These are phyloP conservation scores for Huiozyma sinensis DNA, from an alignment of 805 yeast species.

Conservation along the genomic window DNA sequence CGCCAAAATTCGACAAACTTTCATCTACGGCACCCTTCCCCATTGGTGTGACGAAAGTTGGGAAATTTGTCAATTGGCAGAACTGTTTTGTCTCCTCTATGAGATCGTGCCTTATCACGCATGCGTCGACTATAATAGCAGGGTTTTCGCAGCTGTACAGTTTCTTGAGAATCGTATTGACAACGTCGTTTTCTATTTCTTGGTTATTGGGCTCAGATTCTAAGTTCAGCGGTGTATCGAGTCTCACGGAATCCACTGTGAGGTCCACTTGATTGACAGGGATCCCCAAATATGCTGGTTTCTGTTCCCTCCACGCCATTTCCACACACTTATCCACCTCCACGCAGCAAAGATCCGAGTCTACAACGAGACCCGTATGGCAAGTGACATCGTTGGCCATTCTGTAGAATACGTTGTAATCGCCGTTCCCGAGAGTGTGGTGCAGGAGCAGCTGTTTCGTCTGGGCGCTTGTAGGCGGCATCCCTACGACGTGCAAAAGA, in stretches of 20 bases:
- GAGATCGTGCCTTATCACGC: constrained; percentile 62
- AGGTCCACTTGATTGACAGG: constrained; percentile 67
- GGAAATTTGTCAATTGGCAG: constrained; percentile 54
- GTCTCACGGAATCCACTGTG: constrained; percentile 37
- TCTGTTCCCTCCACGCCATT: constrained; percentile 53
- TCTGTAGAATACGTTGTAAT: constrained; percentile 55
- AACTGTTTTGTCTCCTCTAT: constrained; percentile 43
- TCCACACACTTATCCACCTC: constrained; percentile 59
- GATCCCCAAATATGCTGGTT: constrained; percentile 68
- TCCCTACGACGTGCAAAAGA: constrained; percentile 76
- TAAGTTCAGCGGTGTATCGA: constrained; percentile 50
- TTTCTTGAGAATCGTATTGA: constrained; percentile 37
- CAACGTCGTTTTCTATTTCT: constrained; percentile 46
- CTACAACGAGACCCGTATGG: constrained; percentile 47
- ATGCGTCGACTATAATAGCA: constrained; percentile 65
- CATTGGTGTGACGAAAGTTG: constrained; percentile 75
- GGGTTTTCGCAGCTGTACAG: constrained; percentile 49
- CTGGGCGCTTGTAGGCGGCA: constrained; percentile 38
- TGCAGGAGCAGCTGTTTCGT: constrained; percentile 47
- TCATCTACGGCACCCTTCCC: constrained; percentile 71
- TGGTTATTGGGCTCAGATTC: constrained; percentile 38
- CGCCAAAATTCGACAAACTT: constrained; percentile 53
- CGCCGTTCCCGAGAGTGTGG: constrained; percentile 71
- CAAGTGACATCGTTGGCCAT: constrained; percentile 59
- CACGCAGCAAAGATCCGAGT: constrained; percentile 46